Base-by-base conservation (phyloP, 208 protist species). In the Lotmaria passim region DNA sequence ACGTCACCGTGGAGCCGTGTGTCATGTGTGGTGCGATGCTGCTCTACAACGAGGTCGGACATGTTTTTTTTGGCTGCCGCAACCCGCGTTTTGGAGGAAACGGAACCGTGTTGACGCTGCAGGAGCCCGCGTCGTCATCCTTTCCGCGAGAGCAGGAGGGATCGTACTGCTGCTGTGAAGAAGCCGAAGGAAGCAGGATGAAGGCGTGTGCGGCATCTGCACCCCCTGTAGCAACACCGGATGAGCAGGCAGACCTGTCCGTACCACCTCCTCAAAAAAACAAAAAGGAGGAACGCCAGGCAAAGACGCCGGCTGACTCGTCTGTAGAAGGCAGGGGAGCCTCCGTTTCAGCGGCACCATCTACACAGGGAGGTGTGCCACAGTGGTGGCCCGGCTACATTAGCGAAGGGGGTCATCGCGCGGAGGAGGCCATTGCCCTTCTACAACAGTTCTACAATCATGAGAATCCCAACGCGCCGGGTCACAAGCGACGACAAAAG, bases 51-150 rank as follows among this genome's bases (percentile, higher is more conserved):
- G 61, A 74, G 14, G 73, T 98, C 6, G 50, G 55, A 3, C 72
- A 82, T 43, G 91, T 98, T 7, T 93, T 93, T 70, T 99, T 89
- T 79, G 97, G 96, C 26, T 97, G 93, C 53, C 60, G 70, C 7
- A 99, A 99, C 78, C 88, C 92, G 19, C 86, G 96, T 23, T 99
- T 99, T 84, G 97, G 97, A 26, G 97, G 97, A 3, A 96, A 93
- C 79, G 96, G 96, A n/a, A 92, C 93, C 2, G 85, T 98, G 0
- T 46, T 97, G 5, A 17, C 71, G 19, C 50, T 98, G 34, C 89
- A 98, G 53, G 59, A 78, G 0, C 47, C 31, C 21, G 59, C 38
- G 5, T 1, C 23, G 31, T 47, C 60, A 8, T 12, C 11, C 31
- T 46, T 24, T n/a, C n/a, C n/a, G n/a, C n/a, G n/a, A n/a, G n/a